phyloP scores from a whole-genome alignment of 306 rosid species.

The Lathyrus aphaca region DNA sequence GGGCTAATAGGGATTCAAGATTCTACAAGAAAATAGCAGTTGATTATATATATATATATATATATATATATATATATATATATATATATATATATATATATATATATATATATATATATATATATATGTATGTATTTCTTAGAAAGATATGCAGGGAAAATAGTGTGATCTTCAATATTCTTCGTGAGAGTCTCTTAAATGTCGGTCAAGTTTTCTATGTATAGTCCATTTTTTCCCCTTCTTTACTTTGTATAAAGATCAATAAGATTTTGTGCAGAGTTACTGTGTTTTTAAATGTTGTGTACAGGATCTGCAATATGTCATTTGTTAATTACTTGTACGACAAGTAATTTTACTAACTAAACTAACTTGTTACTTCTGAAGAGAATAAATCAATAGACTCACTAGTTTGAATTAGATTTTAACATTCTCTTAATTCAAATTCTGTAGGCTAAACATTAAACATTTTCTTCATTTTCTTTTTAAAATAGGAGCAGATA shows the following conservation, averaged over 20 bases:
- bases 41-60: constrained; percentile 77
- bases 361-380: no score
- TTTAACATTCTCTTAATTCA: no score
- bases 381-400: no score
- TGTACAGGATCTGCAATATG: neutral
- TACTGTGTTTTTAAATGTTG: neutral
- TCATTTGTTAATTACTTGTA: neutral
- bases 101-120: no score
- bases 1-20: constrained; percentile 71
- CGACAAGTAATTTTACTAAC: no score
- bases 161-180: constrained; percentile 93
- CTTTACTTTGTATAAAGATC: constrained; percentile 29
- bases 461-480: no score
- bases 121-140: constrained; percentile 91
- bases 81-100: no score
- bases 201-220: constrained; percentile 92
- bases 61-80: no score
- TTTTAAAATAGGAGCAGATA: no score
- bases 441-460: no score
- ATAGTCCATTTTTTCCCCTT: constrained; percentile 26
- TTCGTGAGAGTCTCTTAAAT: constrained; percentile 89
- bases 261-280: constrained; percentile 34
- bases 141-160: constrained; percentile 89
- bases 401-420: no score
- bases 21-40: constrained; percentile 75